Evolutionary conservation across 2,329 filamentous ascomycete genomes (phyloP), one percentile per base, ranked within the genome.

Genomic region (Claviceps paspali): DNA sequence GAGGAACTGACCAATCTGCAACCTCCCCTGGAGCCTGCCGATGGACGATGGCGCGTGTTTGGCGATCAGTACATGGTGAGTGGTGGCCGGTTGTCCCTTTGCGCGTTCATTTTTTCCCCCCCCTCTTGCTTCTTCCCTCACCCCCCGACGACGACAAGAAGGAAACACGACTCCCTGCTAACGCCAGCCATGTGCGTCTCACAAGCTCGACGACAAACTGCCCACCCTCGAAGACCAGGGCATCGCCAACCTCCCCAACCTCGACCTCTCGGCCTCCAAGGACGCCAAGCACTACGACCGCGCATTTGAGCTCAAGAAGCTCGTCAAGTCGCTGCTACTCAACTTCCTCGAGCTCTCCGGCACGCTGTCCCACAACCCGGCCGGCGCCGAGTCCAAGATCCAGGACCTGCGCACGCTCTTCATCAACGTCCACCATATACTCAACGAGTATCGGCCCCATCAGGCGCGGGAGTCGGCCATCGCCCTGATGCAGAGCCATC

Each of bases 371-470:
- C 42, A 44, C 14, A 48, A 46, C 18, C 54, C 58, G 1, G 32
- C 47, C 29, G 48, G 79, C 53, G 80, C 76, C 36, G 65, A 71
- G 19, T 68, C 75, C 29, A 93, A 93, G 54, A 68, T 88, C 32
- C 66, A 75, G 31, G 81, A 96, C 55, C 60, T 98, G 23, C 71
- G 81, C 49, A 86, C 79, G 12, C 63, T 96, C 21, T 79, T 93
- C 44, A 78, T 88, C 56, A 96, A 96, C 56, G 81, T 92, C 51
- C 86, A 95, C 59, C 84, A 92, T 51, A 70, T 94, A 38, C 76
- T 96, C 46, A 98, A 98, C 56, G 79, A 93, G 56, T 96, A 94
- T 60, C 73, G 88, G 23, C 87, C 87, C 8, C 87, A 95, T 54
- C 88, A 96, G 61, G 86, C 87, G 18, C 65, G 88, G 31, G 87